A percentile compares a stretch with the other conserved stretches of the same genome.
phyloP scores from a whole-genome alignment of 306 rosid genomes.

The Vicia sativa region DNA sequence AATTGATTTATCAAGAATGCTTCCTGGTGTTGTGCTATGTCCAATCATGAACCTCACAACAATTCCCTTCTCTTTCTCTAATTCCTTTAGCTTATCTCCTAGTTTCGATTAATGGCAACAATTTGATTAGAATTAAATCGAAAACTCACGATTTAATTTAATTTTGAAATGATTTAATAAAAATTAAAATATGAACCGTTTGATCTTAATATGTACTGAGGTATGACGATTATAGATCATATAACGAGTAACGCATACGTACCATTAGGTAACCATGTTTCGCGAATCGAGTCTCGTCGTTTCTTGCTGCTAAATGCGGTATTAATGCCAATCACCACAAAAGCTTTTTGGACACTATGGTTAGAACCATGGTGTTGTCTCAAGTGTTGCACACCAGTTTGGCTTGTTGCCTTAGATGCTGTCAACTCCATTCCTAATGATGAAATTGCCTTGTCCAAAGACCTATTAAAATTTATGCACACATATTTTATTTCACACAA shows the following conservation, averaged over 20 bases:
- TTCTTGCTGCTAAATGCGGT: slow-evolving; percentile 88
- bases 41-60: slow-evolving; percentile 90
- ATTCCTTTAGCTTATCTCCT: slow-evolving; percentile 57
- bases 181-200: background rate
- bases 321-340: slow-evolving; percentile 86
- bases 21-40: slow-evolving; percentile 62
- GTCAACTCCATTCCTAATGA: slow-evolving; percentile 74
- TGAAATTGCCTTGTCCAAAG: slow-evolving; percentile 75
- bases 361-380: slow-evolving; percentile 32
- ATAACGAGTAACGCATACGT: background rate
- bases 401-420: slow-evolving; percentile 53
- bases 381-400: slow-evolving; percentile 33
- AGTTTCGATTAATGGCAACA: background rate
- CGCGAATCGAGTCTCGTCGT: slow-evolving; percentile 72
- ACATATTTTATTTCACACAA: background rate
- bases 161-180: background rate
- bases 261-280: slow-evolving; percentile 90
- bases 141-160: background rate
- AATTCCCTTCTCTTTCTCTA: slow-evolving; percentile 84
- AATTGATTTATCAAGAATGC: slow-evolving; percentile 67
- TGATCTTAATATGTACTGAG: background rate
- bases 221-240: too few relatives aligned
- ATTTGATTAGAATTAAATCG: background rate
- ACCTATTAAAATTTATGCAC: slow-evolving; percentile 44
- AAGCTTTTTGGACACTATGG: slow-evolving; percentile 54